Evolutionary conservation across 176 grass and related monocot genomes (phyloP), one percentile per base, ranked within the genome.

Genomic region (Paspalum notatum): DNA sequence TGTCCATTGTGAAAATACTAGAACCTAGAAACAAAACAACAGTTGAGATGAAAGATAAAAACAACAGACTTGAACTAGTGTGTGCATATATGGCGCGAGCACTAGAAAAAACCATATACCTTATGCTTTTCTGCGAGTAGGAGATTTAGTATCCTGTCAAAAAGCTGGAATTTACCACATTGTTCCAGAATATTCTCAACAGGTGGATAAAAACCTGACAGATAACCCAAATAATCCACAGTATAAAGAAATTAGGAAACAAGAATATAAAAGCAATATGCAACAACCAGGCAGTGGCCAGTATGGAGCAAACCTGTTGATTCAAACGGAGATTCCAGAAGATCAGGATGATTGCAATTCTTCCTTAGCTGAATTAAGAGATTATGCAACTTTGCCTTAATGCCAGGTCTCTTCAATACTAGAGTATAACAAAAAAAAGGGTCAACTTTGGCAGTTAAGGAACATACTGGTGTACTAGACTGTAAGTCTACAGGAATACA

Each of bases 1-100:
- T 67, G 96, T 95, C 88, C 88, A 99, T 18, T 99, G 96, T 8
- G 96, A 95, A 81, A 99, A 99, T 86, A 99, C 84, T 46, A 99
- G 77, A 78, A 99, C 92, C 96, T 99, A 76, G 52, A 90, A 67
- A 53, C 21, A 75, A 13, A 83, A 76, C 26, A 38, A 51, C 26
- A 78, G 49, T 59, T 83, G 12, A 83, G 5, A 79, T 32, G 2
- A 25, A 39, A 81, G 21, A 66, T 44, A 0, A 62, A 50, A 26
- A 71, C 72, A 63, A 21, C 10, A 76, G 54, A 47, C 5, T 25
- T 18, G 18, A 43, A 20, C 63, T 65, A 77, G 46, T 12, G 39
- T n/a, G 48, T 62, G 63, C 11, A 78, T 38, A 44, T 27, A 63
- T 45, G 11, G 22, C 59, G 66, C 40, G 51, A 70, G 64, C 62